These are phyloP conservation scores for Camelina laxa DNA, from an alignment of 345 rosid genomes.

Conservation along the genomic window DNA sequence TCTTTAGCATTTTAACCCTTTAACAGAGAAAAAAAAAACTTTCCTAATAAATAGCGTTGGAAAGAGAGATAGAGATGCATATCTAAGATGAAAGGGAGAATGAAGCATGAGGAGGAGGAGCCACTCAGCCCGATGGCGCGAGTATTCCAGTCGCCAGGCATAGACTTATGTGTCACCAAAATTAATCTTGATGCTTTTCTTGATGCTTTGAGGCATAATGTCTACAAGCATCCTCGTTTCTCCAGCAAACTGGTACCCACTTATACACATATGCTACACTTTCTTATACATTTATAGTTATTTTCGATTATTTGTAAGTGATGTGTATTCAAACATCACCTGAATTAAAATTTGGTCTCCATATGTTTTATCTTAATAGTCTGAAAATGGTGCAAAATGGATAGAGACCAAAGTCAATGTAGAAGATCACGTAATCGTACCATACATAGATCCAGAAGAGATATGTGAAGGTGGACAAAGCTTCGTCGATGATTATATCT, in stretches of 20 bases:
- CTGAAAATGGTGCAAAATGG: conserved; percentile 57
- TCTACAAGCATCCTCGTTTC: conserved; percentile 87
- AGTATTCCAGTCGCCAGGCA: conserved; percentile 44
- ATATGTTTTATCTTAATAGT: conserved; percentile 8
- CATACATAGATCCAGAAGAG: conserved; percentile 47
- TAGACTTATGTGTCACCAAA: background rate
- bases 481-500: conserved; percentile 67
- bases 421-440: conserved; percentile 65
- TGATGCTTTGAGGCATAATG: conserved; percentile 54
- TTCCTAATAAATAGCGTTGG: too few relatives aligned
- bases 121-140: conserved; percentile 62
- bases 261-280: background rate
- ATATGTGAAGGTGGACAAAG: conserved; percentile 53
- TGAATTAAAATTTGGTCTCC: background rate
- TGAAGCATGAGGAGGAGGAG: conserved; percentile 32
- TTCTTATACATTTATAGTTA: background rate
- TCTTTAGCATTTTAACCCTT: too few relatives aligned
- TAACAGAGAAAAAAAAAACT: too few relatives aligned
- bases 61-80: too few relatives aligned
- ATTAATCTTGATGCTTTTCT: conserved; percentile 46
- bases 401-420: conserved; percentile 51
- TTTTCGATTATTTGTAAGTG: background rate
- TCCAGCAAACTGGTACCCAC: conserved; percentile 60
- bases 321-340: background rate
- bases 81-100: too few relatives aligned